Evolutionary conservation across 2,329 filamentous ascomycete species (phyloP).

Genomic region (Aspergillus hortae): DNA sequence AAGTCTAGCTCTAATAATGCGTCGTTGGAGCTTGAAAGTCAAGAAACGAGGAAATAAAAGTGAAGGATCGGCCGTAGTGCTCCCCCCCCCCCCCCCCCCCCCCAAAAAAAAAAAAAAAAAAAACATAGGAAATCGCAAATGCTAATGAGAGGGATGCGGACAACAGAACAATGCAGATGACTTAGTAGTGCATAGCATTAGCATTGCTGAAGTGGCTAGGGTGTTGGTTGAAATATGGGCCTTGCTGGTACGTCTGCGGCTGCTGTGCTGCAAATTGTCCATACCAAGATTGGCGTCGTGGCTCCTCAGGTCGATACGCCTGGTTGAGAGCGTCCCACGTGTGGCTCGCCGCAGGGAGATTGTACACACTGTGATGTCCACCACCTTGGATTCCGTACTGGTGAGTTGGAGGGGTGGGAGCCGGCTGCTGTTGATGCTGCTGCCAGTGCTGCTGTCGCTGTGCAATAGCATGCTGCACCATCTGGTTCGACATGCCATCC

Average conservation of each 20-base stretch:
- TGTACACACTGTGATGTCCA: slow-evolving; percentile 26
- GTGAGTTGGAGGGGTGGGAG: slow-evolving; percentile 15
- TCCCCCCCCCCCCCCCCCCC: too few species aligned
- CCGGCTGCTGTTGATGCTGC: slow-evolving; percentile 37
- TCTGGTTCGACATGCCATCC: slow-evolving; percentile 64
- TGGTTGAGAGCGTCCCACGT: slow-evolving; percentile 37
- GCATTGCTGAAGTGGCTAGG: slow-evolving; percentile 22
- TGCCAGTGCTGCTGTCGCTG: slow-evolving; percentile 59
- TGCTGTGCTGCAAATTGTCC: slow-evolving; percentile 25
- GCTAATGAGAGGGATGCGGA: neutral
- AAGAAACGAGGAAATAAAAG: slow-evolving; percentile 1
- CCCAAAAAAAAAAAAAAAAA: neutral
- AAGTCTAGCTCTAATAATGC: slow-evolving; percentile 7
- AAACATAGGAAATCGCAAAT: neutral
- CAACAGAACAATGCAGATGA: slow-evolving; percentile 2
- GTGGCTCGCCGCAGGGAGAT: slow-evolving; percentile 32
- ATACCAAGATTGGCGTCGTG: slow-evolving; percentile 33
- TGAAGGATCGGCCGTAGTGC: neutral
- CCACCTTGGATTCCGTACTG: slow-evolving; percentile 13
- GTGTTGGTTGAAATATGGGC: slow-evolving; percentile 25
- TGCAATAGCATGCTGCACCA: slow-evolving; percentile 69
- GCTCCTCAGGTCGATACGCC: slow-evolving; percentile 26
- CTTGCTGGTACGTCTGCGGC: slow-evolving; percentile 24
- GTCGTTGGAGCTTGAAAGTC: neutral
- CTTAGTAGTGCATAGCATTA: slow-evolving; percentile 20